Base-by-base conservation (phyloP, 768 basidiomycete species). In the Kondoa malvinella region DNA sequence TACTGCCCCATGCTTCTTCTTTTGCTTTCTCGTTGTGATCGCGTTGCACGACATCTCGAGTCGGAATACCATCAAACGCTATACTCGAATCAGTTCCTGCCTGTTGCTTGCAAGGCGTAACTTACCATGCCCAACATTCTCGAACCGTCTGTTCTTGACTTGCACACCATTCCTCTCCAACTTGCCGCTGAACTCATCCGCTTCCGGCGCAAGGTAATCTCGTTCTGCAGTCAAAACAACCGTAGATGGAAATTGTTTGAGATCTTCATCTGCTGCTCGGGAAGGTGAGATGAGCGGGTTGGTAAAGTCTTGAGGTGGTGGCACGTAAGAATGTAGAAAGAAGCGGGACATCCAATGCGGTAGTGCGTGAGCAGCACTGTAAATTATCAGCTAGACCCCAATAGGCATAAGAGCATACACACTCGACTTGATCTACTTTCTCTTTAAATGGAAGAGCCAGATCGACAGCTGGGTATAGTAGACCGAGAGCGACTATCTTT, bases 141-240 rank as follows among this genome's bases (percentile, higher is more conserved):
- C 57, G 58, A 72, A 69, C 27, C 66, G 58, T 27, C 64, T 64
- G 50, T 66, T 40, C 32, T 14, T 50, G 57, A 72, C 72, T 12
- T 29, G n/a, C 12, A 72, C 71, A 2, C 68, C 71, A 12, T 32
- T 25, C 26, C 56, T 31, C 25, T 66, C 30, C 15, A 72, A 64
- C 16, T 31, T 56, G n/a, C 34, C 33, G n/a, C 57, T 67, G 56
- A 71, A 71, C 25, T 65, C 68, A 31, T 72, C 68, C 17, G 60
- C 72, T 59, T 72, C 72, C 16, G 66, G 17, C 15, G 68, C 68
- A 12, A 72, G 68, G 50, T 71, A 69, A 64, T 72, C 71, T 16
- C 69, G 64, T 15, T 34, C 66, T n/a, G 71, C 71, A 26, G 71
- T 72, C 27, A 72, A n/a, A 17, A 72, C 65, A 34, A 64, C 64